Evolutionary conservation across 345 rosid genomes (phyloP).

Genomic region (Citrus australasica): DNA sequence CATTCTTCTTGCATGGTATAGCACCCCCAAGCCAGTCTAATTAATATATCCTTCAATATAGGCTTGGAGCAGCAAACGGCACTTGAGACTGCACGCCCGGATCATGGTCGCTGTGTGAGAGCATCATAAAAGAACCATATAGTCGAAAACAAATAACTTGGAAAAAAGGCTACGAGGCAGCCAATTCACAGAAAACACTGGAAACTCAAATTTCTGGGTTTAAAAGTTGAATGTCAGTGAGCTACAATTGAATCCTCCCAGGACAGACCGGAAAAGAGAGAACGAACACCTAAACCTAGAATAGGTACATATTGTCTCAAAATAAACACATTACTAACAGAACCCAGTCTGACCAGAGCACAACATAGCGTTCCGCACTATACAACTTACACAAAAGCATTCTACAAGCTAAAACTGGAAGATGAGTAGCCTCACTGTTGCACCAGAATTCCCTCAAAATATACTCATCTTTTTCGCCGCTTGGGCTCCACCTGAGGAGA

Average conservation of each 20-base stretch:
- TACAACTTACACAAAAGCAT: conserved; percentile 41
- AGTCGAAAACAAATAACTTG: not conserved
- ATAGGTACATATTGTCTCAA: conserved; percentile 22
- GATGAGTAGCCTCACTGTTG: conserved; percentile 6
- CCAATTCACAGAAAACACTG: not conserved
- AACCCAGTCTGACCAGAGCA: conserved; percentile 24
- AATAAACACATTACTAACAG: conserved; percentile 22
- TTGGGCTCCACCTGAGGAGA: conserved; percentile 54
- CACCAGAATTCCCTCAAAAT: conserved; percentile 5
- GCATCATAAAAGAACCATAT: not conserved
- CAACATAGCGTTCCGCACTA: conserved; percentile 26
- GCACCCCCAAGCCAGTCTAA: not conserved
- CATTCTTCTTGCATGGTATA: not conserved
- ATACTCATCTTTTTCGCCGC: conserved; percentile 54
- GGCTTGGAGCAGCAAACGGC: no score
- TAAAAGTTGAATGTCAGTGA: not conserved
- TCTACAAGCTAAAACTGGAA: conserved; percentile 29
- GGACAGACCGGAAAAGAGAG: not conserved
- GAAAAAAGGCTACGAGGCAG: not conserved
- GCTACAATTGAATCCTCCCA: conserved; percentile 5
- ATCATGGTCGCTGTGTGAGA: not conserved
- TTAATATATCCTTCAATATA: not conserved
- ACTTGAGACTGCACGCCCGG: not conserved
- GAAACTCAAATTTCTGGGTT: conserved; percentile 6
- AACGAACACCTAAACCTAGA: conserved; percentile 6